Conservation (phyloP, 768 basidiomycete genomes). For the Trametopsis cervina region DNA sequence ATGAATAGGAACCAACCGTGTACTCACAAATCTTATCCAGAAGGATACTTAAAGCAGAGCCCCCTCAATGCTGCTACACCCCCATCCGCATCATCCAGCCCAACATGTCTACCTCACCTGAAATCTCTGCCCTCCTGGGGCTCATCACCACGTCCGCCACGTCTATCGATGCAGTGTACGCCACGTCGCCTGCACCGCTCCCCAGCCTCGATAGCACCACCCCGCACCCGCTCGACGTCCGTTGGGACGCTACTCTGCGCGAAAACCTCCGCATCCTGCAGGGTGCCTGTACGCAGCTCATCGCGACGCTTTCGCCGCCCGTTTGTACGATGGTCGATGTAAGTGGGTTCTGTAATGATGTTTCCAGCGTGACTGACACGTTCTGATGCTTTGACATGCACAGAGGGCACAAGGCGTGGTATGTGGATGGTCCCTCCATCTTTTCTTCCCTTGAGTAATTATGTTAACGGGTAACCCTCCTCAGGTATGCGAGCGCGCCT, state of each 20-base stretch:
- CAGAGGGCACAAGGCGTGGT: background rate
- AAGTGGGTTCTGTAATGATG: too few species aligned
- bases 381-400: background rate
- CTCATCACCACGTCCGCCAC: constrained; percentile 26
- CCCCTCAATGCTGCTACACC: too few species aligned
- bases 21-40: too few species aligned
- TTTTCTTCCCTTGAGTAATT: background rate
- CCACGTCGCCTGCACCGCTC: background rate
- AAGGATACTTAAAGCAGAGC: too few species aligned
- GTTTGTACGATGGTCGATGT: constrained; percentile 14
- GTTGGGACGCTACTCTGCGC: constrained; percentile 15
- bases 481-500: constrained; percentile 18
- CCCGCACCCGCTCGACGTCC: constrained; percentile 29
- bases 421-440: background rate
- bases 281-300: constrained; percentile 20
- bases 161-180: constrained; percentile 28
- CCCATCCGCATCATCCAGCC: too few species aligned
- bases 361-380: too few species aligned
- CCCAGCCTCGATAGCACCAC: constrained; percentile 18
- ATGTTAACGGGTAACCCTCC: background rate
- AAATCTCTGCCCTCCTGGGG: constrained; percentile 13
- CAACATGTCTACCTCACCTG: too few species aligned
- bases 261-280: constrained; percentile 4
- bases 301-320: constrained; percentile 13
- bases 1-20: too few species aligned